Conservation (phyloP, 345 rosid genomes). For the Brassica napus region Da-Ae NC_063445.1:34944001-34944500, state of each 20-base stretch:
- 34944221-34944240: background rate
- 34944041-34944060: background rate
- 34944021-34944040: background rate
- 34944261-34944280: background rate
- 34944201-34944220: background rate
- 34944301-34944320: background rate
- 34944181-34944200: background rate
- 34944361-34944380: background rate
- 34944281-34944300: background rate
- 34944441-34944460: background rate
- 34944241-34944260: background rate
- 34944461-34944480: background rate
- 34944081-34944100: background rate
- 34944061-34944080: slow-evolving; percentile 43
- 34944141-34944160: background rate
- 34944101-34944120: background rate
- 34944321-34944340: background rate
- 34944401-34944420: background rate
- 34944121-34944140: background rate
- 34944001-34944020: background rate
- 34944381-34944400: background rate
- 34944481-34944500: background rate
- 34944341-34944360: background rate
- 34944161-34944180: background rate
- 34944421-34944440: background rate